Evolutionary conservation across 495 filamentous ascomycete species (phyloP).

Genomic region (Annulohypoxylon moriforme): DNA sequence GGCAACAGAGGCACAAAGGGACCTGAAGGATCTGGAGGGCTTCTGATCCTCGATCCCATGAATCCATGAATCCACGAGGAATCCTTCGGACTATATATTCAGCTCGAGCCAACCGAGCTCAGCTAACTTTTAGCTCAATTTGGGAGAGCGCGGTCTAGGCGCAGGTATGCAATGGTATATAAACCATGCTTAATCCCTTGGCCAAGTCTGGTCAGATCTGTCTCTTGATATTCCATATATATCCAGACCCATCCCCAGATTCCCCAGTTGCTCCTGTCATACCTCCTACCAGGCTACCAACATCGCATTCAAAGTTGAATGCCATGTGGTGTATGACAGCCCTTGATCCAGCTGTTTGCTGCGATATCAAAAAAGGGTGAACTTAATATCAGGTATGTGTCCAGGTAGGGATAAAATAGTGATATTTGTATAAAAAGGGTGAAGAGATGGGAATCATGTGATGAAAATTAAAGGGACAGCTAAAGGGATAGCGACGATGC

Average conservation of each 20-base stretch:
- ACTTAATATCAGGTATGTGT: background rate
- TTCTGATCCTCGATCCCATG: background rate
- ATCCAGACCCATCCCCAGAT: background rate
- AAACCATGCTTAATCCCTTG: background rate
- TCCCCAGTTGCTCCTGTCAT: background rate
- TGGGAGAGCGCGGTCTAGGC: background rate
- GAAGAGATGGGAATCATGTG: background rate
- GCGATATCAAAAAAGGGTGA: background rate
- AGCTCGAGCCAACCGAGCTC: background rate
- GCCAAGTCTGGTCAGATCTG: background rate
- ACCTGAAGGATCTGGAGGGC: background rate
- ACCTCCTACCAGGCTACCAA: background rate
- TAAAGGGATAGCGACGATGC: background rate
- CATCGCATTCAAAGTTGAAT: background rate
- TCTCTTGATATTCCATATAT: background rate
- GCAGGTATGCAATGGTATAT: background rate
- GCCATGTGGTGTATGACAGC: background rate
- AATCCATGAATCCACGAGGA: too few relatives aligned
- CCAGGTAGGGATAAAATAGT: background rate
- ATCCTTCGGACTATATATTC: conserved; percentile 1
- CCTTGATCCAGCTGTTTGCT: background rate
- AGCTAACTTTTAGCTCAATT: background rate
- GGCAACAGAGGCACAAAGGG: background rate
- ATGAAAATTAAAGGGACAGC: background rate
- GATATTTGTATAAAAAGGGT: background rate